Evolutionary conservation across 1,284 basidiomycete species (phyloP), one percentile per base, ranked within the genome.

Genomic region (Cryptococcus sp.): DNA sequence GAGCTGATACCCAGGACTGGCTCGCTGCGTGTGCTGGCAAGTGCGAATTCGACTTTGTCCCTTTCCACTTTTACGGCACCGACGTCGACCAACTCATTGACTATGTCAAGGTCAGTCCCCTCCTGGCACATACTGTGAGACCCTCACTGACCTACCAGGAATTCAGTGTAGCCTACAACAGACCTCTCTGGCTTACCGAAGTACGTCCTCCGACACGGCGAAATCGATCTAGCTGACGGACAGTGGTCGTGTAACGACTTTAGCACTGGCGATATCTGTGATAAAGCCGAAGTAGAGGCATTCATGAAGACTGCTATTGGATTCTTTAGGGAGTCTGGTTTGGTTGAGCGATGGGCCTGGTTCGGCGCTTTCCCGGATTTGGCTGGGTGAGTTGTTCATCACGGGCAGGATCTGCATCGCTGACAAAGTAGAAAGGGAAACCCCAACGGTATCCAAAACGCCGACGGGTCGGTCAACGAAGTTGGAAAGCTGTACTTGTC

Each of bases 131-230:
- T 61, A 55, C 24, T 44, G 3, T 22, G 23, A 56, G 55, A 23
- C 44, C 11, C 50, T 56, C 48, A 51, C 55, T 1, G 18, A 42
- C 4, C 22, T 42, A 22, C 18, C 36, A 39, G 36, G 36, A 39
- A 7, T 39, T 39, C 36, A n/a, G 16, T 14, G 36, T 7, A 19
- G 18, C 36, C 18, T 39, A n/a, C 36, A 53, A 53, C 14, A 67
- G 65, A 46, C 64, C 66, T 1, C 57, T 70, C 44, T 70, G 67
- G 67, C 41, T 70, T 34, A 68, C 67, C 22, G 67, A 70, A 16
- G 36, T 39, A 39, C 16, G 36, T 19, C 36, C 36, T 7, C 36
- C n/a, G n/a, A n/a, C n/a, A n/a, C n/a, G n/a, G n/a, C n/a, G n/a
- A n/a, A n/a, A n/a, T n/a, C n/a, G n/a, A n/a, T n/a, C 23, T 18